Evolutionary conservation across 257 asterid species (phyloP), one percentile per base, ranked within the genome.

Genomic region (Solanum bulbocastanum): DNA sequence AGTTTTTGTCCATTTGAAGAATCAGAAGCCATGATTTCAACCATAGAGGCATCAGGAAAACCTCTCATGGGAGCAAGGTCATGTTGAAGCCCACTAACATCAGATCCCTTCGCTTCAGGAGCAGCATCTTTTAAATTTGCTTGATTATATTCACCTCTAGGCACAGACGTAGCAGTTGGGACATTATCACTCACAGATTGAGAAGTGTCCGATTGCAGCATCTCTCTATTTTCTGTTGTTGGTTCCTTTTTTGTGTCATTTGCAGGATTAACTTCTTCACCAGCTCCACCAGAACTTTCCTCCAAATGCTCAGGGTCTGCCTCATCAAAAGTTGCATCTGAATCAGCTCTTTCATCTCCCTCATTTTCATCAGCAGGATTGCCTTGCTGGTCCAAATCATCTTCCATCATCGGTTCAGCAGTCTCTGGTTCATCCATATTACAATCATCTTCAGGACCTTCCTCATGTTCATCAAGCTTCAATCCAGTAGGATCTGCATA

Each of bases 401-500:
- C 94, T 84, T 93, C 97, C 84, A 93, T 95, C 91, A 90, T 90
- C 42, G 94, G 92, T 46, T 93, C 99, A n/a, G 90, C 44, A 87
- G 68, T 86, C 73, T 90, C 91, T 76, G 87, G 39, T 72, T 90
- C 96, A 86, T 93, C 94, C 89, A 87, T 86, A 35, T 82, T 78
- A 30, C 85, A 44, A 85, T 91, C 96, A 60, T 92, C 91, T 30
- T 90, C 96, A 37, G 94, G 89, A 35, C 68, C 83, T 88, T 88
- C 90, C 76, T 89, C 92, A 37, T 89, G 93, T 75, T 92, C 93
- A 58, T 93, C 95, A 9, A 92, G 95, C 89, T 93, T 91, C 88
- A 95, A 86, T 46, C 94, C 98, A 18, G 98, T 90, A 35, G 95
- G 93, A 87, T 97, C 99, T 81, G 87, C 58, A 89, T 83, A 91